Evolutionary conservation across 176 grass and related monocot species (phyloP), one percentile per base, ranked within the genome.

Genomic region (Stipa capillata): DNA sequence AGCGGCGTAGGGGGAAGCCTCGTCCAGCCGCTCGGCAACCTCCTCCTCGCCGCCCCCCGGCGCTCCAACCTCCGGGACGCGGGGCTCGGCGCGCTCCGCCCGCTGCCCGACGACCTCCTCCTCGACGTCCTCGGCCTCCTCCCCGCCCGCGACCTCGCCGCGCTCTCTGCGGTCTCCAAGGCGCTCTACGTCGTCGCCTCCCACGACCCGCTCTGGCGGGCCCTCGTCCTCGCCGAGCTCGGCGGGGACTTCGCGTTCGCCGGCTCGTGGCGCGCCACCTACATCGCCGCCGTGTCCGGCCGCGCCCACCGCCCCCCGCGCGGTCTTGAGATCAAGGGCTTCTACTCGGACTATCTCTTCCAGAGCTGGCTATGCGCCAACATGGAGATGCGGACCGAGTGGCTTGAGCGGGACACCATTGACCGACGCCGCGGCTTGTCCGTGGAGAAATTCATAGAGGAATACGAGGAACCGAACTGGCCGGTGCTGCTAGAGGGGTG

Each of bases 291-390:
- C 36, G 35, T 57, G 35, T 69, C 80, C 41, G 71, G 74, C 48
- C 37, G 48, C 21, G 11, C 83, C 27, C 58, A 37, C 37, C 23
- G 2, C 13, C 48, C 86, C 14, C 72, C 90, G 0, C 55, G 67
- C 35, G 81, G n/a, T 1, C 77, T 93, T 7, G 48, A 49, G 10
- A 87, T 95, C 64, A 55, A 39, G 33, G 91, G 89, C 0, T 99
- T 99, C 86, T 99, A 95, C 74, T 95, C 90, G 13, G 92, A 91
- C 54, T 99, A 95, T 82, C 92, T 99, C 73, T 99, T 99, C 78
- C 90, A 95, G 86, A 95, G 96, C 86, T 99, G 87, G 92, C 92
- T 99, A 23, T 99, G 92, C 51, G 88, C 96, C 83, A 99, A 92
- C 79, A 92, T 93, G 85, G 92, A 99, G 85, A 94, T 99, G 87